Base-by-base conservation (phyloP, 495 filamentous ascomycete genomes). In the Acidomyces sp. region DNA sequence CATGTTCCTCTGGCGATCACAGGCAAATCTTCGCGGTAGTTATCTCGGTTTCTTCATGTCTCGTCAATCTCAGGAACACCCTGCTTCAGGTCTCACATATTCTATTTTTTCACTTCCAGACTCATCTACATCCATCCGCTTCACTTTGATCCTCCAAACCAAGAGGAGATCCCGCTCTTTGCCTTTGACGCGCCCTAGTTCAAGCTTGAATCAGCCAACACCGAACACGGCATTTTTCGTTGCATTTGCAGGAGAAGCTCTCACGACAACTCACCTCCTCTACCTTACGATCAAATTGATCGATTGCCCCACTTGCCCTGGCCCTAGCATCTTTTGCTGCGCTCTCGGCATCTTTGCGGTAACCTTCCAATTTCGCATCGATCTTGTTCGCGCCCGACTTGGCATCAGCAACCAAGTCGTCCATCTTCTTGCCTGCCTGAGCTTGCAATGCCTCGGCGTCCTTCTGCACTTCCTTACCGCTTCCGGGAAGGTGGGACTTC, bases 311-410 rank as follows among this genome's bases (percentile, higher is more conserved):
- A 6, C 20, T 34, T 12, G 6, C 31, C 6, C 16, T 6, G 12
- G 7, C 9, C 16, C 15, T 12, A 12, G 31, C 16, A 12, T 34
- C 31, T 6, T 6, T 16, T 12, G 16, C 6, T 18, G 31, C 7
- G 9, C 16, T 34, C 31, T 34, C 31, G 6, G 31, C 31, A 6
- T 34, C 31, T 18, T 34, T 37, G 34, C 66, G 64, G 46, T 74
- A 66, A 15, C 66, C 56, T 52, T 78, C 74, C 30, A 77, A 64
- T 52, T 76, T 75, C 12, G 62, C 53, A 43, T 82, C 73, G 34
- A 73, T 63, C 21, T 76, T 66, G 45, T 64, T 42, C 35, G 35
- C 49, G 24, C 38, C 39, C 24, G 18, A 70, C 54, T 58, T 83
- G 11, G 37, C 43, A 21, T 46, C 20, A 19, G 4, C 6, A 10